These are phyloP conservation scores for Mangifera indica DNA, from an alignment of 345 rosid genomes.

Conservation along the genomic window DNA sequence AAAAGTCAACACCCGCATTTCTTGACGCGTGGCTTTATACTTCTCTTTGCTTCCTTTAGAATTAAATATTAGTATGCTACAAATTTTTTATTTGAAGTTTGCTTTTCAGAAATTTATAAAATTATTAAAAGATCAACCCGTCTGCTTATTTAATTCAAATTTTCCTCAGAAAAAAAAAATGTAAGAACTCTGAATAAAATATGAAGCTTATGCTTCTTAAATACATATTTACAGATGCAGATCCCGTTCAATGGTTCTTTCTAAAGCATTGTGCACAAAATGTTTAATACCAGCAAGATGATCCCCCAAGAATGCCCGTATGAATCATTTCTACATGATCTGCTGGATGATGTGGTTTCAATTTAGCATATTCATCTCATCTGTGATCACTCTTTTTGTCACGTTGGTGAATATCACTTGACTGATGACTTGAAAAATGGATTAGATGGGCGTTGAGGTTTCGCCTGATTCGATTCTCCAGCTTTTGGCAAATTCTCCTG, in stretches of 20 bases:
- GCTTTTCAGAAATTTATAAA: too few relatives aligned
- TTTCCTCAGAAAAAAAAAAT: too few relatives aligned
- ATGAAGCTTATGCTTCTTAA: background rate
- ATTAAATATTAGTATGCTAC: too few relatives aligned
- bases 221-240: background rate
- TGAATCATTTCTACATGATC: background rate
- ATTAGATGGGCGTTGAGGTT: slow-evolving; percentile 42
- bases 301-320: background rate
- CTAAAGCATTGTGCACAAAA: background rate
- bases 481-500: slow-evolving; percentile 27
- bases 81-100: too few relatives aligned
- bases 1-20: background rate
- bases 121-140: too few relatives aligned
- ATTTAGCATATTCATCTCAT: background rate
- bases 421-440: slow-evolving; percentile 49
- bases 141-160: too few relatives aligned
- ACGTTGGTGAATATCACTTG: slow-evolving; percentile 25
- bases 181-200: background rate
- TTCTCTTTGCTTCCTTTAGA: background rate
- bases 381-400: background rate
- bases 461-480: slow-evolving; percentile 24
- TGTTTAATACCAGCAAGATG: too few relatives aligned
- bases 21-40: background rate
- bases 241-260: background rate
- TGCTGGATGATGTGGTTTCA: background rate